Conservation (phyloP, 2,329 filamentous ascomycete genomes). For the Cytospora chrysosperma region DNA sequence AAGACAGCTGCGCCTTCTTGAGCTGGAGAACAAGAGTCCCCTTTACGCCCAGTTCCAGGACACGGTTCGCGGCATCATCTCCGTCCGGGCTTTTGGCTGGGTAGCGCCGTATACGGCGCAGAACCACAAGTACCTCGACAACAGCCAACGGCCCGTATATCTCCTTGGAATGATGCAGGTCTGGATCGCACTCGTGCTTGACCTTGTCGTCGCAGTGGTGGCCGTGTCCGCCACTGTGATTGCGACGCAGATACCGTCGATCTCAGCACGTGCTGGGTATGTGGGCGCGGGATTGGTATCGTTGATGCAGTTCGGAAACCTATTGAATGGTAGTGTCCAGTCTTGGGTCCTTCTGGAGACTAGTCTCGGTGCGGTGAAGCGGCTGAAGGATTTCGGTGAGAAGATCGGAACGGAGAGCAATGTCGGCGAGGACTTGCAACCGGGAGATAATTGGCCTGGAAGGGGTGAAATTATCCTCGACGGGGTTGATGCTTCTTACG, state of each 20-base stretch:
- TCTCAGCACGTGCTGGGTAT: slow-evolving; percentile 21
- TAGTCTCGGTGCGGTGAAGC: slow-evolving; percentile 34
- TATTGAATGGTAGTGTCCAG: slow-evolving; percentile 30
- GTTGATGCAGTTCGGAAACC: slow-evolving; percentile 32
- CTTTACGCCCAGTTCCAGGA: slow-evolving; percentile 44
- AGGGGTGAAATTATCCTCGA: slow-evolving; percentile 29
- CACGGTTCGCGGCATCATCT: slow-evolving; percentile 46
- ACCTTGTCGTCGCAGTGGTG: slow-evolving; percentile 33
- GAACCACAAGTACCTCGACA: slow-evolving; percentile 45
- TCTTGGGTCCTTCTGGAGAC: slow-evolving; percentile 35
- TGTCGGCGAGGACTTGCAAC: slow-evolving; percentile 28
- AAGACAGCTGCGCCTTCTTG: slow-evolving; percentile 46
- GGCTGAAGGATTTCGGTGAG: slow-evolving; percentile 31
- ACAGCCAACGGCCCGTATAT: slow-evolving; percentile 52
- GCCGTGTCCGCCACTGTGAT: slow-evolving; percentile 31
- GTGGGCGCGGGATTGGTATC: slow-evolving; percentile 32
- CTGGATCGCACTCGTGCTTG: slow-evolving; percentile 36
- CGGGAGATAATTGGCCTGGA: slow-evolving; percentile 32
- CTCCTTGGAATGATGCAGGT: slow-evolving; percentile 41
- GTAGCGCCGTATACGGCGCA: slow-evolving; percentile 39
- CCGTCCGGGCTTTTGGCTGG: slow-evolving; percentile 52
- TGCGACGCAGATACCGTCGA: slow-evolving; percentile 29
- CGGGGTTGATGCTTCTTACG: slow-evolving; percentile 32
- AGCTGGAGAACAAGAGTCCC: slow-evolving; percentile 37
- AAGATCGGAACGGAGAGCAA: slow-evolving; percentile 28